Evolutionary conservation across 1,284 basidiomycete species (phyloP), one percentile per base, ranked within the genome.

Genomic region (Limonomyces culmigenus): DNA sequence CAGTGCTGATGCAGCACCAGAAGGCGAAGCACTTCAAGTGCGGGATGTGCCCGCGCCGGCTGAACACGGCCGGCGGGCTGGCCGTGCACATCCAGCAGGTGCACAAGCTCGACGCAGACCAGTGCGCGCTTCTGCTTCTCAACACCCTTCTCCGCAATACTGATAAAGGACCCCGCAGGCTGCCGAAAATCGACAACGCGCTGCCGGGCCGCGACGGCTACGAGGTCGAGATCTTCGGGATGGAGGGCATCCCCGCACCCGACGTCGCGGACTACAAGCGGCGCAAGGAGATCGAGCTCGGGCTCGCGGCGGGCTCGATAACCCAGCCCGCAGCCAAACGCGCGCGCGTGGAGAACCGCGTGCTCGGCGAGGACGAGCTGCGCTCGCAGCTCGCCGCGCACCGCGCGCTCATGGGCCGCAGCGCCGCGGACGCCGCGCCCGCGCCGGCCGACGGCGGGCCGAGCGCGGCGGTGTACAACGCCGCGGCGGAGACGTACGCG

Each of bases 11-110:
- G 72, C 88, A 95, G 55, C 93, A 98, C 56, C 95, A 98, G 55
- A 98, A 97, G 61, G 93, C 93, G 13, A 98, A 97, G 58, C 93
- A 98, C 54, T 98, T 97, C 70, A 92, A 92, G 56, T 97, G 93
- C 52, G 79, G 81, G 41, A 77, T 93, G 64, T 98, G 93, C 53
- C 95, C 95, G 12, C 67, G 93, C 46, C 74, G 92, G 42, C 65
- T 98, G 43, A 97, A 98, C 53, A 95, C 95, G 1, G 95, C 93
- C 2, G 93, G 93, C 46, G 93, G 93, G 58, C 64, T 98, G 18
- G 89, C 92, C n/a, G 93, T 98, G 11, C 93, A 98, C 53, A 87
- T 95, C 36, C 91, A 97, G 47, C 93, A 98, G 54, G 93, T 98
- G 1, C 95, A 98, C 59, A 98, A 98, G 56, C 75, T 93, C 17